A percentile compares a stretch with the other conserved stretches of the same genome.
These are phyloP conservation scores for Populus nigra DNA, from an alignment of 345 rosid genomes.

Conservation along the genomic window DNA sequence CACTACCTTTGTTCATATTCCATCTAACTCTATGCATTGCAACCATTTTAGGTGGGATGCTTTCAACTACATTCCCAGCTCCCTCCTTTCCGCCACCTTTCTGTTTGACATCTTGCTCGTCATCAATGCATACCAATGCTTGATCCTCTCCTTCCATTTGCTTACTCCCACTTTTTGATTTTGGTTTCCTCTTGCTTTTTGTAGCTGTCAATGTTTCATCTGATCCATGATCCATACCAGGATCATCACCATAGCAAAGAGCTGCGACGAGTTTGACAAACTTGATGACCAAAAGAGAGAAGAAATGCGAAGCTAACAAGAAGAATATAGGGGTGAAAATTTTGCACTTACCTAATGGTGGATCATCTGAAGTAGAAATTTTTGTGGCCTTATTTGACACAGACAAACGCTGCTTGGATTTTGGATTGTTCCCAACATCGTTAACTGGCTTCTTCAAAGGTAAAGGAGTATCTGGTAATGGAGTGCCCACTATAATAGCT, in stretches of 20 bases:
- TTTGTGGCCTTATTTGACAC: slow-evolving; percentile 33
- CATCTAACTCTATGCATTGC: slow-evolving; percentile 75
- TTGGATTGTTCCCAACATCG: slow-evolving; percentile 36
- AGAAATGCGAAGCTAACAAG: background rate
- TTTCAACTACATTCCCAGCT: slow-evolving; percentile 17
- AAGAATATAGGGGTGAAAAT: background rate
- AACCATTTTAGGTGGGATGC: slow-evolving; percentile 56
- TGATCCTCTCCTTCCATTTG: slow-evolving; percentile 22
- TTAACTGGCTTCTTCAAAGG: slow-evolving; percentile 44
- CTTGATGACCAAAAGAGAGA: slow-evolving; percentile 2
- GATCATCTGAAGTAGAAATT: slow-evolving; percentile 19
- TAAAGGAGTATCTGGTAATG: slow-evolving; percentile 42
- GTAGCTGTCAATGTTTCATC: slow-evolving; percentile 38
- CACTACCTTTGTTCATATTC: slow-evolving; percentile 86
- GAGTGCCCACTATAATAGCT: slow-evolving; percentile 43
- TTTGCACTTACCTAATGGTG: slow-evolving; percentile 32
- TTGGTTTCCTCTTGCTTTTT: slow-evolving; percentile 25
- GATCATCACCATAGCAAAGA: slow-evolving; percentile 43
- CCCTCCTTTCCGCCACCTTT: slow-evolving; percentile 22
- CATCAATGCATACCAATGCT: slow-evolving; percentile 15
- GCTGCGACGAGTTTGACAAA: slow-evolving; percentile 37
- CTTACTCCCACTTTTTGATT: slow-evolving; percentile 22
- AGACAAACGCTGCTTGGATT: slow-evolving; percentile 33
- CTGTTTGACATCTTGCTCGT: slow-evolving; percentile 6
- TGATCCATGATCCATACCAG: slow-evolving; percentile 35